Percentiles rank a stretch among this genome's conserved stretches.
phyloP scores from a whole-genome alignment of 768 basidiomycete species.

The Kondoa subrosea region DNA sequence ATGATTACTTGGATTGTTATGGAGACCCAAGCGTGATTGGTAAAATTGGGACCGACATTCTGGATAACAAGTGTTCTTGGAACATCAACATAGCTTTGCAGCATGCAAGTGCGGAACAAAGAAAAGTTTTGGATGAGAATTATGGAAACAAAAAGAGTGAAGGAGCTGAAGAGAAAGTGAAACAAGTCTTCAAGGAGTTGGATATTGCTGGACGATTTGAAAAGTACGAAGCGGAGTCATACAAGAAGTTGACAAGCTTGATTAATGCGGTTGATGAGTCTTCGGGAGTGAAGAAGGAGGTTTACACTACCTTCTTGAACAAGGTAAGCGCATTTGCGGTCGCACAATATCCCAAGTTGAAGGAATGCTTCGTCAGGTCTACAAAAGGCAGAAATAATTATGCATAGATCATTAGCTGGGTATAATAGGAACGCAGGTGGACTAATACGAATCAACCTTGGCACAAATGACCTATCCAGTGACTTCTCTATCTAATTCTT shows the following conservation, averaged over 20 bases:
- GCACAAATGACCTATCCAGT: too few species aligned
- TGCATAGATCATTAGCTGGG: too few species aligned
- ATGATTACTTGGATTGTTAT: constrained; percentile 88
- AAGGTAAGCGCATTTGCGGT: constrained; percentile 51
- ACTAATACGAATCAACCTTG: too few species aligned
- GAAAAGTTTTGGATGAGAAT: constrained; percentile 40
- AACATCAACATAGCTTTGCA: constrained; percentile 70
- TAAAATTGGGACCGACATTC: constrained; percentile 92
- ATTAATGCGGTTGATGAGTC: constrained; percentile 41
- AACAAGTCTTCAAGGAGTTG: constrained; percentile 55
- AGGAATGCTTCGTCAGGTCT: constrained; percentile 1
- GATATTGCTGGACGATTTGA: constrained; percentile 45
- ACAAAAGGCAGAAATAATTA: constrained; percentile 25
- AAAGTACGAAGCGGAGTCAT: constrained; percentile 60
- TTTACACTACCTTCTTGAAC: constrained; percentile 68
- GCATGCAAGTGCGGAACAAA: constrained; percentile 35
- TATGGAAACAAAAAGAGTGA: constrained; percentile 47
- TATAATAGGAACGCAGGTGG: too few species aligned
- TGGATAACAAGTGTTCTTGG: constrained; percentile 99
- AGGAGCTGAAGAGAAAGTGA: constrained; percentile 45
- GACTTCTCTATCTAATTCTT: too few species aligned
- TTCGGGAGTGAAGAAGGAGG: constrained; percentile 42
- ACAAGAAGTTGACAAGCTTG: constrained; percentile 47
- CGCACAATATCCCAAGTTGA: background rate
- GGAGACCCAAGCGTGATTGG: constrained; percentile 80